Conservation (phyloP, 2,329 filamentous ascomycete species). For the Sporothrix brunneoviolacea region DNA sequence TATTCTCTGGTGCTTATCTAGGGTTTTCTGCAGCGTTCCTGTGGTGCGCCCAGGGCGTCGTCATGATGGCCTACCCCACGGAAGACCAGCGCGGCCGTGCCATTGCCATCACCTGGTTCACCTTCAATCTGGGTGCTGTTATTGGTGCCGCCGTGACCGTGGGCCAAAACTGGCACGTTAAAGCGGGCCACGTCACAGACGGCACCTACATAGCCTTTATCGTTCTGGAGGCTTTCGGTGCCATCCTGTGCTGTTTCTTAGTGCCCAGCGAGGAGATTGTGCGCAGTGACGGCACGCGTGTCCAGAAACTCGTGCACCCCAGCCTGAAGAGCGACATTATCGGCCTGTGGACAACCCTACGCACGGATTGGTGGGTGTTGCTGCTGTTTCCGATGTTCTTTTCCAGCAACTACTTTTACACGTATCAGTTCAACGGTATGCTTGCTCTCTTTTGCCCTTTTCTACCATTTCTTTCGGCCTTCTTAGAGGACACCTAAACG, state of each 20-base stretch:
- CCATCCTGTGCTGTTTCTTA: constrained; percentile 17
- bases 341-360: constrained; percentile 6
- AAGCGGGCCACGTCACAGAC: constrained; percentile 18
- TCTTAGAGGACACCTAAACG: not conserved
- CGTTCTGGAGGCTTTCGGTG: constrained; percentile 21
- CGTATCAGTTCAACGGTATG: constrained; percentile 67
- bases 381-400: constrained; percentile 62
- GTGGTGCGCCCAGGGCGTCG: constrained; percentile 70
- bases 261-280: constrained; percentile 12
- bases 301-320: constrained; percentile 4
- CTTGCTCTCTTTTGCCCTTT: not conserved
- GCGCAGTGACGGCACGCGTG: constrained; percentile 10
- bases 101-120: constrained; percentile 15
- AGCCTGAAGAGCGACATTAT: constrained; percentile 9
- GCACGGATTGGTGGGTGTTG: not conserved
- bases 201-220: constrained; percentile 24
- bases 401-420: constrained; percentile 77
- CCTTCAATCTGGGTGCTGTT: constrained; percentile 22
- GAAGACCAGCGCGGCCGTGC: constrained; percentile 7
- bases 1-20: constrained; percentile 66
- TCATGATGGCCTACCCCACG: constrained; percentile 55
- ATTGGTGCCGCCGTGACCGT: constrained; percentile 23
- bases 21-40: constrained; percentile 68
- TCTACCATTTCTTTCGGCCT: not conserved
- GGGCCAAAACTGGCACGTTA: constrained; percentile 16